phyloP scores from a whole-genome alignment of 129 eudicot genomes.

The Flaveria ramosissima region DNA sequence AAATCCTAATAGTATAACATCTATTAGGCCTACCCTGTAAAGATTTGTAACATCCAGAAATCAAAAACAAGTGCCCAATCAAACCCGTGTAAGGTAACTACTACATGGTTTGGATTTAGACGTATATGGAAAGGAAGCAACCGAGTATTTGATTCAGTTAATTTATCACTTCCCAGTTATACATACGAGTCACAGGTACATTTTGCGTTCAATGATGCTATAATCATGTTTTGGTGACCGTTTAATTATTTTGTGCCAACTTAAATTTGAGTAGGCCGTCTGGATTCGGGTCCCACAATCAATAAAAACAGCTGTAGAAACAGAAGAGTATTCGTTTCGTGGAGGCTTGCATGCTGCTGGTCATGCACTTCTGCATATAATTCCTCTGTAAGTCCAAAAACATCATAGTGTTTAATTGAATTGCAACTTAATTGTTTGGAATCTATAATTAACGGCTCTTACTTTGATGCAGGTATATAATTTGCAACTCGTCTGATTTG shows the following conservation, averaged over 20 bases:
- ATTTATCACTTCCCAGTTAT: slow-evolving; percentile 77
- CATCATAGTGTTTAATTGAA: neutral
- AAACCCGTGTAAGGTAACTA: slow-evolving; percentile 78
- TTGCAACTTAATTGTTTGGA: neutral
- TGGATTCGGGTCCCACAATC: slow-evolving; percentile 87
- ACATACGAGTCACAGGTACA: slow-evolving; percentile 86
- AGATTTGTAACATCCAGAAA: slow-evolving; percentile 32
- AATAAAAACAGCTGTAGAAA: slow-evolving; percentile 72
- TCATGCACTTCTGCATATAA: slow-evolving; percentile 84
- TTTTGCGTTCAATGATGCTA: neutral
- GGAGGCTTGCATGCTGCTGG: slow-evolving; percentile 99
- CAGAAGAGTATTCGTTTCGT: slow-evolving; percentile 55
- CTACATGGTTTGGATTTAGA: slow-evolving; percentile 95
- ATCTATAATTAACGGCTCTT: neutral
- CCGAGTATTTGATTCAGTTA: slow-evolving; percentile 77
- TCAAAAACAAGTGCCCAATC: slow-evolving; percentile 68
- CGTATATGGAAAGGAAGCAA: slow-evolving; percentile 78
- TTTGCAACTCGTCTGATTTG: slow-evolving; percentile 82
- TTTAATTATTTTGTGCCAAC: neutral
- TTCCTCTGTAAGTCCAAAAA: slow-evolving; percentile 71
- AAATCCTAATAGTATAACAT: neutral
- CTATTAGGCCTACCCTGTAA: slow-evolving; percentile 70
- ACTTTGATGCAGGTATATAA: slow-evolving; percentile 60
- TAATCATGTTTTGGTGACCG: slow-evolving; percentile 18
- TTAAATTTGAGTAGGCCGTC: slow-evolving; percentile 58